These are phyloP conservation scores for Agrostemma githago DNA, from an alignment of 148 eudicot genomes.

Conservation along the genomic window DNA sequence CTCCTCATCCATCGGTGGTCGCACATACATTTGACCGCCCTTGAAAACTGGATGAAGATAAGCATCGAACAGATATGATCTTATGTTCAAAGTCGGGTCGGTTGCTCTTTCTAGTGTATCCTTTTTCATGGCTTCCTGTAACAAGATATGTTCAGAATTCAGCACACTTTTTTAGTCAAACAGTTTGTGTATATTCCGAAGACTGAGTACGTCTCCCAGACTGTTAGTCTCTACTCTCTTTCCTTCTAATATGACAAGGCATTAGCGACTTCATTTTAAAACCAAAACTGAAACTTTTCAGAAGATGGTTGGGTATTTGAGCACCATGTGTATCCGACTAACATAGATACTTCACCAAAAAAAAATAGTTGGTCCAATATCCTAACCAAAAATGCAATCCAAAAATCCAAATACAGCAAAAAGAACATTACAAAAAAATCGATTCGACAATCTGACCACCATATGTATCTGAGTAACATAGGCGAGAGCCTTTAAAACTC, in stretches of 20 bases:
- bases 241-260: not conserved
- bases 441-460: no score
- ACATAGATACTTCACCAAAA: no score
- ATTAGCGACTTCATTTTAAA: not conserved
- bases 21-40: constrained; percentile 34
- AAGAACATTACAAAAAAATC: no score
- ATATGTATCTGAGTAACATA: no score
- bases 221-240: not conserved
- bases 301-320: no score
- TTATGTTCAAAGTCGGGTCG: constrained; percentile 65
- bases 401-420: no score
- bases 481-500: no score
- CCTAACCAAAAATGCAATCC: no score
- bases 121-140: constrained; percentile 82
- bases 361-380: no score
- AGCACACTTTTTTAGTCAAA: not conserved
- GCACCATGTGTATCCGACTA: no score
- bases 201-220: not conserved
- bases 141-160: not conserved
- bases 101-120: constrained; percentile 86
- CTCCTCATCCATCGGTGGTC: constrained; percentile 43
- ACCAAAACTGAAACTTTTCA: no score
- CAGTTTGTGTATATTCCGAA: not conserved
- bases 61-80: constrained; percentile 70
- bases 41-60: constrained; percentile 82